Percentiles rank a stretch among this genome's conserved stretches.
These are phyloP conservation scores for Penicillium ucsense DNA, from an alignment of 495 filamentous ascomycete genomes.

Conservation along the genomic window DNA sequence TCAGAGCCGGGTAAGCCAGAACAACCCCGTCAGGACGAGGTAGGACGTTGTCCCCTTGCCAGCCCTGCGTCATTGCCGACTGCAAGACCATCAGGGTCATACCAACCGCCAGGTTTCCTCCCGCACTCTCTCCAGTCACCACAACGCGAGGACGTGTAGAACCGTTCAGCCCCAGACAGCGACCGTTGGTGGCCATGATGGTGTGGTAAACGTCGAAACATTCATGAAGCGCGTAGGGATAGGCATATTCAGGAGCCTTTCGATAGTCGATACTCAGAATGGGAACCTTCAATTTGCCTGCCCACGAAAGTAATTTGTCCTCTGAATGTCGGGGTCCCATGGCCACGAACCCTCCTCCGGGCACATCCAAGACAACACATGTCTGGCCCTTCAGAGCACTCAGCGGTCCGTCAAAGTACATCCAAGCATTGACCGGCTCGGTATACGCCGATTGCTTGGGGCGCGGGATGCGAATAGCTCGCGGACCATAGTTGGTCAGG, in stretches of 20 bases:
- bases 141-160: conserved; percentile 60
- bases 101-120: conserved; percentile 79
- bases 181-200: conserved; percentile 64
- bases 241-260: conserved; percentile 91
- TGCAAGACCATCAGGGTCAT: conserved; percentile 82
- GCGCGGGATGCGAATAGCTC: conserved; percentile 73
- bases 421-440: conserved; percentile 75
- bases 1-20: conserved; percentile 79
- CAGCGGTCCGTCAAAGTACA: conserved; percentile 88
- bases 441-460: conserved; percentile 69
- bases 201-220: conserved; percentile 90
- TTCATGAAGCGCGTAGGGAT: conserved; percentile 91
- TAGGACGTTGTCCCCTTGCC: conserved; percentile 49
- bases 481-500: conserved; percentile 66
- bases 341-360: conserved; percentile 90
- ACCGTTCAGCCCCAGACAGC: conserved; percentile 78
- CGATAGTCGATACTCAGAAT: conserved; percentile 87
- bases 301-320: conserved; percentile 86
- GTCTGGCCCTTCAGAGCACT: conserved; percentile 66
- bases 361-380: conserved; percentile 79
- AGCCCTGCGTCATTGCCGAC: conserved; percentile 47
- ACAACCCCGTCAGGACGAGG: conserved; percentile 75
- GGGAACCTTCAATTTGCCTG: conserved; percentile 72
- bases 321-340: conserved; percentile 89
- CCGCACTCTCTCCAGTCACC: conserved; percentile 84